Conservation (phyloP, 768 basidiomycete genomes). For the Mycena olivaceomarginata region DNA sequence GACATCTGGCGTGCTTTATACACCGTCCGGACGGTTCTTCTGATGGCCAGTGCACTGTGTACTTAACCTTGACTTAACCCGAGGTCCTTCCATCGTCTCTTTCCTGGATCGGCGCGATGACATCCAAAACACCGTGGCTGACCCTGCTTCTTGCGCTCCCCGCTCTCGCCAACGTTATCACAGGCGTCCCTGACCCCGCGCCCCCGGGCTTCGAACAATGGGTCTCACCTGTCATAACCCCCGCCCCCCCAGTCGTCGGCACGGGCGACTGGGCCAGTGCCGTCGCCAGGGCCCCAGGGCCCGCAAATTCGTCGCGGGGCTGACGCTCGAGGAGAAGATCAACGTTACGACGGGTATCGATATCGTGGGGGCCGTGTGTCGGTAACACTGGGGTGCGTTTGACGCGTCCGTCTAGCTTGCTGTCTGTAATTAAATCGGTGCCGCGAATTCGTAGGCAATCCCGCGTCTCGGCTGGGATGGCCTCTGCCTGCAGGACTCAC, state of each 20-base stretch:
- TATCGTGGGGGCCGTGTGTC: not conserved
- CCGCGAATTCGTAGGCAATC: not conserved
- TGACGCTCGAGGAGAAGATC: not conserved
- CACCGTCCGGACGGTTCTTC: no score
- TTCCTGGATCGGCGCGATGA: no score
- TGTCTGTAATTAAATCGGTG: not conserved
- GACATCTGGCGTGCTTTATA: no score
- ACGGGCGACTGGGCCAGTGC: not conserved
- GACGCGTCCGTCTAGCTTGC: no score
- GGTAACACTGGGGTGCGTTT: not conserved
- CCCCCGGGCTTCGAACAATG: not conserved
- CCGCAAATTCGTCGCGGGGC: not conserved
- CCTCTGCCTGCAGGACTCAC: not conserved
- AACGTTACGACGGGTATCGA: not conserved
- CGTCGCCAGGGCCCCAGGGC: not conserved
- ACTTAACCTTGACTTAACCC: no score
- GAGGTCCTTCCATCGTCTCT: no score
- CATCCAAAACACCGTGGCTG: no score
- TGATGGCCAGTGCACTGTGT: no score
- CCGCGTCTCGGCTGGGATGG: not conserved
- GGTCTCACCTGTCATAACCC: not conserved
- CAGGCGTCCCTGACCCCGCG: not conserved
- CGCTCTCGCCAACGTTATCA: not conserved
- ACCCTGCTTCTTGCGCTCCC: not conserved
- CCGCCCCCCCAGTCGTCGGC: constrained; percentile 21